Conservation (phyloP, 305 asterid genomes). For the Rubia tinctorum region DNA sequence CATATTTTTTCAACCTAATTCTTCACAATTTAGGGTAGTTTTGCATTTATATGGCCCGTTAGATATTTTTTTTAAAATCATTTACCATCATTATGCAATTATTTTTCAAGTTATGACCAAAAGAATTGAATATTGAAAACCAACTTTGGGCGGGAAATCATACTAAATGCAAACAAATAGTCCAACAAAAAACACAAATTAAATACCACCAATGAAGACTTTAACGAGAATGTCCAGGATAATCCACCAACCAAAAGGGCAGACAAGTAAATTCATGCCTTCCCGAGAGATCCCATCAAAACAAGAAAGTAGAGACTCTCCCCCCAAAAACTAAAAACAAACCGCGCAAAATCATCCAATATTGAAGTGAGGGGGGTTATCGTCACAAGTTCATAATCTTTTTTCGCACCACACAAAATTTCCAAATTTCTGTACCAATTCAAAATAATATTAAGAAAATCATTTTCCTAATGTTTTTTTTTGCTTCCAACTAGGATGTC, state of each 20-base stretch:
- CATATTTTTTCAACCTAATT: too few species aligned
- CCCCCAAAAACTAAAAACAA: conserved; percentile 17
- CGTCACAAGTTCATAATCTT: conserved; percentile 4
- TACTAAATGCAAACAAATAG: not conserved
- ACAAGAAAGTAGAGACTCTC: conserved; percentile 5
- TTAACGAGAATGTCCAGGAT: not conserved
- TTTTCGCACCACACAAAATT: conserved; percentile 11
- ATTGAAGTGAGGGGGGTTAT: conserved; percentile 10
- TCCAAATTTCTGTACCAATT: not conserved
- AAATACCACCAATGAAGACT: not conserved
- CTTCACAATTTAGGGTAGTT: too few species aligned
- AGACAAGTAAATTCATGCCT: conserved; percentile 15
- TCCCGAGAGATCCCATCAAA: conserved; percentile 19
- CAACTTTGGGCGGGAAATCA: not conserved
- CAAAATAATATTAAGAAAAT: not conserved
- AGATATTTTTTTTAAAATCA: not conserved
- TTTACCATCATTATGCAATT: too few species aligned
- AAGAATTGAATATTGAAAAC: not conserved
- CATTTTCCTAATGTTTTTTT: not conserved
- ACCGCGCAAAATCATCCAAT: conserved; percentile 32
- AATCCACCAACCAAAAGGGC: conserved; percentile 10
- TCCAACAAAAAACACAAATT: not conserved
- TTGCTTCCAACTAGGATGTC: not conserved
- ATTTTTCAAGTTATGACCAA: not conserved
- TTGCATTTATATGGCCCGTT: too few species aligned